Evolutionary conservation across 805 yeast species (phyloP).

Genomic region (Grigorovia jiainica): DNA sequence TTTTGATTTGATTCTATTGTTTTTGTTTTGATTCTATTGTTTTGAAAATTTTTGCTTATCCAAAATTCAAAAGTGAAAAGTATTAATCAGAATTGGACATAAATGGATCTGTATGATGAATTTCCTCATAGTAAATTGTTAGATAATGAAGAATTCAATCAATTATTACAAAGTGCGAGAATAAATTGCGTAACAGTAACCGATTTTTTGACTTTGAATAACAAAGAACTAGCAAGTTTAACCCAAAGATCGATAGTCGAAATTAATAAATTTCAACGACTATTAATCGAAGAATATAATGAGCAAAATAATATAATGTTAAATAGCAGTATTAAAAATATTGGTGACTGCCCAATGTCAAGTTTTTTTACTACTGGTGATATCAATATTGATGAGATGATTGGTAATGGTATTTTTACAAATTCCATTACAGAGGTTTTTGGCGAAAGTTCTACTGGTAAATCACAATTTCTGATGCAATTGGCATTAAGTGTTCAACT

Average conservation of each 20-base stretch:
- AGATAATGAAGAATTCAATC: slow-evolving; percentile 26
- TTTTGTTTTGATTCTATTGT: too few species aligned
- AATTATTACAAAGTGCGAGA: slow-evolving; percentile 22
- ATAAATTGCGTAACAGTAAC: slow-evolving; percentile 29
- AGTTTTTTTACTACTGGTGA: slow-evolving; percentile 44
- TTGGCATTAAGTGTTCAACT: slow-evolving; percentile 51
- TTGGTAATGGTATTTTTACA: slow-evolving; percentile 49
- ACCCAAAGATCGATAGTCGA: slow-evolving; percentile 29
- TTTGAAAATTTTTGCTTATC: background rate
- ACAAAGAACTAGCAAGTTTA: slow-evolving; percentile 28
- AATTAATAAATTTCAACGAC: slow-evolving; percentile 18
- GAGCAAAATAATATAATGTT: slow-evolving; percentile 7
- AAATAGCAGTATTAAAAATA: background rate
- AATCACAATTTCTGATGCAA: slow-evolving; percentile 70
- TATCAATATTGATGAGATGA: slow-evolving; percentile 35
- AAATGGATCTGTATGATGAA: slow-evolving; percentile 36
- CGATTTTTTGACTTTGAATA: slow-evolving; percentile 34
- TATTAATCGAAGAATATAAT: slow-evolving; percentile 12
- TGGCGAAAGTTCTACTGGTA: slow-evolving; percentile 82
- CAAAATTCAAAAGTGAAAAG: background rate
- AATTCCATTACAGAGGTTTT: slow-evolving; percentile 61
- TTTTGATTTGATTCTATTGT: too few species aligned
- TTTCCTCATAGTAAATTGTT: slow-evolving; percentile 30
- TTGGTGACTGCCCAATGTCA: background rate
- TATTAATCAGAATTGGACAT: background rate